Evolutionary conservation across 2,329 filamentous ascomycete species (phyloP).

Genomic region (Coniochaeta pulveracea): DNA sequence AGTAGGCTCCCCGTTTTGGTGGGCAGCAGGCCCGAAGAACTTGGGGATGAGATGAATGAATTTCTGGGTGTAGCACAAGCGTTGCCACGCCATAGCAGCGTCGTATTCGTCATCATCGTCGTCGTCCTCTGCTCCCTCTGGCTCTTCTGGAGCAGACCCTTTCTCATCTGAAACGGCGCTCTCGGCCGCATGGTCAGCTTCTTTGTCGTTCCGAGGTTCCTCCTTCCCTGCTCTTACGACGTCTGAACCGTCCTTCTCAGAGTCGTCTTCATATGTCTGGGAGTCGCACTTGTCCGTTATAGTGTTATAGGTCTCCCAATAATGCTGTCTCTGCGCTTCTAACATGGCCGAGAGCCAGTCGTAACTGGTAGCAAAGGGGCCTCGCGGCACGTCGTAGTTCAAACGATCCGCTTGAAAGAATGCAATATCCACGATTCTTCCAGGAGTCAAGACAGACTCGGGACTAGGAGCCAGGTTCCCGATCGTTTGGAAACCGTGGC

Average conservation of each 20-base stretch:
- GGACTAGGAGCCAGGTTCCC: conserved; percentile 12
- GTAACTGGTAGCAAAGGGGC: conserved; percentile 24
- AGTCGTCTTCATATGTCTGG: no score
- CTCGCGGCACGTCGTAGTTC: conserved; percentile 20
- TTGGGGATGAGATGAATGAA: conserved; percentile 19
- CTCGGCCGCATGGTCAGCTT: no score
- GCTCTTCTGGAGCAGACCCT: conserved; percentile 10
- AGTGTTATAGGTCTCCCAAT: no score
- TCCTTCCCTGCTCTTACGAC: no score
- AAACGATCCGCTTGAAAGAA: conserved; percentile 21
- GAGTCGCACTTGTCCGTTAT: no score
- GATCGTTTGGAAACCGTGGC: conserved; percentile 13
- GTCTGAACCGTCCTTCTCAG: no score
- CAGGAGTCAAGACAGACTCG: no score
- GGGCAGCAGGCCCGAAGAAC: conserved; percentile 17
- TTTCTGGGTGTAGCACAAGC: conserved; percentile 13
- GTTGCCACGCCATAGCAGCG: conserved; percentile 17
- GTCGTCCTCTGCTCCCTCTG: conserved; percentile 16
- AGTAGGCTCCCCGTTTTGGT: conserved; percentile 16
- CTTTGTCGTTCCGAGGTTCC: no score
- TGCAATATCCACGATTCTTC: conserved; percentile 17
- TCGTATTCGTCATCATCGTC: no score
- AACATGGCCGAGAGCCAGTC: conserved; percentile 24
- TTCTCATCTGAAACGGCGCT: no score
- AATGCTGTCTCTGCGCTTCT: conserved; percentile 17